These are phyloP conservation scores for Warburgia ugandensis DNA, from an alignment of 164 flowering plant genomes.

Conservation along the genomic window DNA sequence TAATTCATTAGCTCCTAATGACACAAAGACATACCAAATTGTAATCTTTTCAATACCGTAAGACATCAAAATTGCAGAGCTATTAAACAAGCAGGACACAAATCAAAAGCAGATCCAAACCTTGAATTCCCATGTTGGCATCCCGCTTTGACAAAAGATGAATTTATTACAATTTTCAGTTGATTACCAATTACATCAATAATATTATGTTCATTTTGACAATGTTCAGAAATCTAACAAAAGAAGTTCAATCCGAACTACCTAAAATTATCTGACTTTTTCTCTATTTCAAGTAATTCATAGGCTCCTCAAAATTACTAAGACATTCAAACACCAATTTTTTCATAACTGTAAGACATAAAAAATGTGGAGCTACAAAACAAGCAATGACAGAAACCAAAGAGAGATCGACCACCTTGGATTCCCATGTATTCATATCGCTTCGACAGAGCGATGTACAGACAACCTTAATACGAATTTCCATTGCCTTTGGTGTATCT, in stretches of 20 bases:
- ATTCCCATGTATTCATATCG: slow-evolving; percentile 78
- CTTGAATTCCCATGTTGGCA: slow-evolving; percentile 81
- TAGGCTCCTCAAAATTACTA: no score
- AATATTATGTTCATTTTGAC: no score
- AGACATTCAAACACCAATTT: neutral
- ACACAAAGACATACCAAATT: neutral
- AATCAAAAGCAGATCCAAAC: slow-evolving; percentile 20
- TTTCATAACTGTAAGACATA: neutral
- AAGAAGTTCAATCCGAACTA: no score
- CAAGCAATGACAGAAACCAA: neutral
- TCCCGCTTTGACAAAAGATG: slow-evolving; percentile 79
- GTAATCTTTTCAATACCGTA: neutral
- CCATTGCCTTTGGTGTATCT: slow-evolving; percentile 64
- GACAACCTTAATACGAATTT: slow-evolving; percentile 76
- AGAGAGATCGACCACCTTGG: slow-evolving; percentile 36
- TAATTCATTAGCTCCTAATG: no score
- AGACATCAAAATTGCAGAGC: neutral
- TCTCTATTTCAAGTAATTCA: no score
- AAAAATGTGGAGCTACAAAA: neutral
- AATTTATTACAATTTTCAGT: slow-evolving; percentile 76
- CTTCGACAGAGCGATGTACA: slow-evolving; percentile 87
- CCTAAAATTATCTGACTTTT: no score
- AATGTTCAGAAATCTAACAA: no score
- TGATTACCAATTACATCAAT: no score
- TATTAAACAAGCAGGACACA: neutral